Evolutionary conservation across 1,284 basidiomycete species (phyloP).

Genomic region (Pyrrhoderma lamaoense): DNA sequence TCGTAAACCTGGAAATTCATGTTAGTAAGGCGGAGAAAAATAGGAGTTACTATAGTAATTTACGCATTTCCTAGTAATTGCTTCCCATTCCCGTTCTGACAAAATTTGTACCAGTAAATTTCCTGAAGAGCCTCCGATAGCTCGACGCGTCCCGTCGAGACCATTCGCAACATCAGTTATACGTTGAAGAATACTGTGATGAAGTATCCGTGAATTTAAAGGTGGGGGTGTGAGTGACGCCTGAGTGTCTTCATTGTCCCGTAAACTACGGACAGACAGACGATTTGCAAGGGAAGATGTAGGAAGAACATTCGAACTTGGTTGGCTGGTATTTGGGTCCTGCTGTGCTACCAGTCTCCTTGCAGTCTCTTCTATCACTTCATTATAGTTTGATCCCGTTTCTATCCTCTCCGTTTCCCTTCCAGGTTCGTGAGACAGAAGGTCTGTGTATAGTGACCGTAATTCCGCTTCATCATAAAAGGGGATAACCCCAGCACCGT

Average conservation of each 20-base stretch:
- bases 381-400: neutral
- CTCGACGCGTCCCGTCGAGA: conserved; percentile 5
- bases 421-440: conserved; percentile 10
- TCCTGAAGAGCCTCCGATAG: neutral
- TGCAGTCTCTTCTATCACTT: neutral
- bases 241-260: neutral
- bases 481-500: too few species aligned
- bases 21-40: conserved; percentile 7
- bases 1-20: conserved; percentile 27
- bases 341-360: neutral
- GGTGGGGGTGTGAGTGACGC: neutral
- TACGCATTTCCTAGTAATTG: conserved; percentile 37
- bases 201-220: conserved; percentile 4
- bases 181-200: conserved; percentile 10
- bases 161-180: conserved; percentile 4
- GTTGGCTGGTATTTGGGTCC: neutral
- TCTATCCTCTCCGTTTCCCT: neutral
- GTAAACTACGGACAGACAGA: neutral
- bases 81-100: conserved; percentile 42
- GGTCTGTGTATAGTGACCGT: conserved; percentile 10
- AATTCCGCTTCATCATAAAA: conserved; percentile 12
- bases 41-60: conserved; percentile 24
- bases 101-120: conserved; percentile 35
- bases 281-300: conserved; percentile 5
- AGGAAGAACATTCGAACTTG: neutral